Evolutionary conservation across 352 stramenopile species (phyloP), one percentile per base, ranked within the genome.

Genomic region (Blastocystis hominis): DNA sequence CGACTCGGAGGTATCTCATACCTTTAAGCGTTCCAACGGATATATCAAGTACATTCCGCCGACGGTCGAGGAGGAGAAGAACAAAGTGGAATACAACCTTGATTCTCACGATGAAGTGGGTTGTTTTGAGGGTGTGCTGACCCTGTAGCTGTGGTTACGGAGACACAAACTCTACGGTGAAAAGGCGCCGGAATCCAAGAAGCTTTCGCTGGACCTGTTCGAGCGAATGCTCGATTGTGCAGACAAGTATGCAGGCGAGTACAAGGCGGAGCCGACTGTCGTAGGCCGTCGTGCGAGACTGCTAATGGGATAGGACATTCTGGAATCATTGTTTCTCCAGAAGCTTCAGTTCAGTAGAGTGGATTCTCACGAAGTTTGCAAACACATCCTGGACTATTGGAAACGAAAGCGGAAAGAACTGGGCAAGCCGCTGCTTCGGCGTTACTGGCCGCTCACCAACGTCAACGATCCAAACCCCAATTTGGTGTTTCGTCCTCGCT

Each of bases 381-480:
- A 92, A 46, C 93, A 96, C 68, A 92, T 96, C 81, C 95, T 98
- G 91, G 92, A 93, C 72, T 98, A 98, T 90, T 99, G 96, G 96
- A 92, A 96, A 5, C 88, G 93, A 34, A 98, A 98, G 90, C 94
- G 96, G 2, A 92, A 92, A 84, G 91, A 92, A 75, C 89, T 98
- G 34, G 94, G 94, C 86, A 94, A 96, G 46, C 95, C 96, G 59
- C 87, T 98, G 47, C 80, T 99, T 36, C 93, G 95, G 53, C 92
- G 95, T 30, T 98, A 94, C 89, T 98, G 96, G 95, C 96, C 96
- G 3, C 92, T 96, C 63, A 99, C 96, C 10, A 92, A 94, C 5
- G 90, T 94, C 0, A 97, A 97, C 75, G 96, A 99, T 91, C 97
- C 94, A n/a, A 98, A 98, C 91, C 96, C 96, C 42, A 90, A 92